Percentiles rank a stretch among this genome's conserved stretches.
Evolutionary conservation across 2,329 filamentous ascomycete species (phyloP).

Genomic region (Cadophora malorum): DNA sequence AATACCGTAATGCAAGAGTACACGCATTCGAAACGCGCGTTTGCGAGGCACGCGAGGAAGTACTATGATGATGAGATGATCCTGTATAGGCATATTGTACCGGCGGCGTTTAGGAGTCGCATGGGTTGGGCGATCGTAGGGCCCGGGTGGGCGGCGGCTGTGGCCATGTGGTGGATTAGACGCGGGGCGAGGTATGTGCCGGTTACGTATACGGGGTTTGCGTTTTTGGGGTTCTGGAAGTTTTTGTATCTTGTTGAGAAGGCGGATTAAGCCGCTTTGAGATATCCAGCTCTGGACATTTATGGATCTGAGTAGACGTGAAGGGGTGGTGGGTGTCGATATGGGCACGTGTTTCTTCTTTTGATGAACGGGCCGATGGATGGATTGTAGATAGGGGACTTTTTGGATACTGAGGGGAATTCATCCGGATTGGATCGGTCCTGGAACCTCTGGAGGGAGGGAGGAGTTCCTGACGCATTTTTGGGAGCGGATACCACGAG

Average conservation of each 20-base stretch:
- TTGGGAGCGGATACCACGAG: not conserved
- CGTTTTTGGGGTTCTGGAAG: slow-evolving; percentile 24
- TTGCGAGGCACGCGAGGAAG: slow-evolving; percentile 3
- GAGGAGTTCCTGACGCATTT: not conserved
- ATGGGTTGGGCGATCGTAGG: slow-evolving; percentile 23
- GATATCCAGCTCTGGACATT: not conserved
- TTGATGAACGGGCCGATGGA: too few relatives aligned
- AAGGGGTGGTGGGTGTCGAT: not conserved
- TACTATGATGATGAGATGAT: slow-evolving; percentile 24
- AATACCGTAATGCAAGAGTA: slow-evolving; percentile 8
- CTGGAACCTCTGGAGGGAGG: not conserved
- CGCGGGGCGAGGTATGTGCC: slow-evolving; percentile 30
- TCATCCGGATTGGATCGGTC: too few relatives aligned
- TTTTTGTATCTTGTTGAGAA: slow-evolving; percentile 24
- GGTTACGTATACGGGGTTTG: slow-evolving; percentile 26
- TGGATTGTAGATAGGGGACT: not conserved
- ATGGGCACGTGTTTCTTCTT: not conserved
- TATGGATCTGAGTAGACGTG: not conserved
- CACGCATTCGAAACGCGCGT: slow-evolving; percentile 3
- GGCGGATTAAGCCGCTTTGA: not conserved
- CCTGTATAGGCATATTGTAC: slow-evolving; percentile 28
- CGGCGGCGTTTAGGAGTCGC: slow-evolving; percentile 18
- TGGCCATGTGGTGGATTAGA: slow-evolving; percentile 29
- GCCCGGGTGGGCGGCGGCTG: slow-evolving; percentile 22
- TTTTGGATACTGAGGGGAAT: not conserved